phyloP scores from a whole-genome alignment of 1,139 yeast genomes.

The Petasospora fabianii region DNA sequence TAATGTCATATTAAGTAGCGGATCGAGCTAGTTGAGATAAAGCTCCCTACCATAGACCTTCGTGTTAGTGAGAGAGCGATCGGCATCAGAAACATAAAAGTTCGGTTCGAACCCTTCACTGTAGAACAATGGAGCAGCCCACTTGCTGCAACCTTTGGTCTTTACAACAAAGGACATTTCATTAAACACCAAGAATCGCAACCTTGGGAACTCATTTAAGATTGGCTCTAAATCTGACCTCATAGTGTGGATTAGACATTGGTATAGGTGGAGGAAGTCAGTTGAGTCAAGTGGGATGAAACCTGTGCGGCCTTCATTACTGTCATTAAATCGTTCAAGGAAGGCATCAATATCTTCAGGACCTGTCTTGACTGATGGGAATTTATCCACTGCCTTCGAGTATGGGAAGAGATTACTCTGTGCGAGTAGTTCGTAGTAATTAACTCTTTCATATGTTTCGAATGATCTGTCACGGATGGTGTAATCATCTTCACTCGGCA shows the following conservation, averaged over 20 bases:
- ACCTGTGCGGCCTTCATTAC: conserved; percentile 16
- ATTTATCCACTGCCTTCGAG: conserved; percentile 38
- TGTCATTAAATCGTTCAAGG: conserved; percentile 30
- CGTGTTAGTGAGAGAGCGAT: background rate
- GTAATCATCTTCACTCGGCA: conserved; percentile 29
- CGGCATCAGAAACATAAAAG: conserved; percentile 1
- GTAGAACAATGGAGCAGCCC: conserved; percentile 12
- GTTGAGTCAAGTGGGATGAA: conserved; percentile 28
- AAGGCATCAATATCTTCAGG: conserved; percentile 34
- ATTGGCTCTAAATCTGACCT: conserved; percentile 34
- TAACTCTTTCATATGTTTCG: conserved; percentile 31
- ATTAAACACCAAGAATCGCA: conserved; percentile 36
- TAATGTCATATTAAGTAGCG: background rate
- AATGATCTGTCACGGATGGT: conserved; percentile 21
- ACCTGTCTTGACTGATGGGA: conserved; percentile 39
- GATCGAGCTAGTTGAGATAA: conserved; percentile 6
- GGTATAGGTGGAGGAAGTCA: conserved; percentile 33
- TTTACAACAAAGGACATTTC: conserved; percentile 37
- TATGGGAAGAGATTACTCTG: conserved; percentile 35
- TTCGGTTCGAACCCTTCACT: conserved; percentile 10
- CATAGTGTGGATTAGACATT: conserved; percentile 36
- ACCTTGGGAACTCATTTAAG: conserved; percentile 30
- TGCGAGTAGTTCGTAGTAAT: conserved; percentile 34
- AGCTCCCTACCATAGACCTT: conserved; percentile 1
- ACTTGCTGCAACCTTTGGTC: conserved; percentile 19